These are phyloP conservation scores for Cynanchum wilfordii DNA, from an alignment of 257 asterid species.

Conservation along the genomic window DNA sequence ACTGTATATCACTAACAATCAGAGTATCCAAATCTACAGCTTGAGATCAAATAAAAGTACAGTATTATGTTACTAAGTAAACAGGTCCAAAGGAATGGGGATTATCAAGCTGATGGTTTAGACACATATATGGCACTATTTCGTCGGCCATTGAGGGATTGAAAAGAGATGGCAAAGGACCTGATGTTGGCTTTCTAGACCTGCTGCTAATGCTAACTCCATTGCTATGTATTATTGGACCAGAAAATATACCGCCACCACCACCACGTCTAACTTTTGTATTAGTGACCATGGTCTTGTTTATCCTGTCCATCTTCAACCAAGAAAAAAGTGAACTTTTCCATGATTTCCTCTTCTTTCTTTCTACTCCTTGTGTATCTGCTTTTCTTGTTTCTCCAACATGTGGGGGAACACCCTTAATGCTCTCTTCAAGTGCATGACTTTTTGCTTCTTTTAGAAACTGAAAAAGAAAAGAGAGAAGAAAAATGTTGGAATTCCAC, in stretches of 20 bases:
- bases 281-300: slow-evolving; percentile 9
- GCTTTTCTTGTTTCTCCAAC: slow-evolving; percentile 20
- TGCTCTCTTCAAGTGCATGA: slow-evolving; percentile 18
- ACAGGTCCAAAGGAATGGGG: slow-evolving; percentile 66
- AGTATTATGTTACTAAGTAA: slow-evolving; percentile 59
- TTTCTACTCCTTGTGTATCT: slow-evolving; percentile 24
- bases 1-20: no score
- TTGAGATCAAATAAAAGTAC: neutral
- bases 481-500: neutral
- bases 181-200: slow-evolving; percentile 42
- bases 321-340: slow-evolving; percentile 61
- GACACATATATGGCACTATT: slow-evolving; percentile 55
- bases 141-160: slow-evolving; percentile 31
- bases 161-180: slow-evolving; percentile 44
- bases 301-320: slow-evolving; percentile 53
- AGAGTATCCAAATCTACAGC: neutral
- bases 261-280: slow-evolving; percentile 37
- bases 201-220: slow-evolving; percentile 14
- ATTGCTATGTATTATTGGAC: slow-evolving; percentile 35
- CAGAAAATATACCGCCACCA: slow-evolving; percentile 43
- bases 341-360: slow-evolving; percentile 54
- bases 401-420: slow-evolving; percentile 7
- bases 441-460: slow-evolving; percentile 67
- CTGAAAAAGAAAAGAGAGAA: slow-evolving; percentile 26
- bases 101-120: slow-evolving; percentile 30